These are phyloP conservation scores for Leccinum griseonigrum DNA, from an alignment of 1,284 basidiomycete species.

Conservation along the genomic window DNA sequence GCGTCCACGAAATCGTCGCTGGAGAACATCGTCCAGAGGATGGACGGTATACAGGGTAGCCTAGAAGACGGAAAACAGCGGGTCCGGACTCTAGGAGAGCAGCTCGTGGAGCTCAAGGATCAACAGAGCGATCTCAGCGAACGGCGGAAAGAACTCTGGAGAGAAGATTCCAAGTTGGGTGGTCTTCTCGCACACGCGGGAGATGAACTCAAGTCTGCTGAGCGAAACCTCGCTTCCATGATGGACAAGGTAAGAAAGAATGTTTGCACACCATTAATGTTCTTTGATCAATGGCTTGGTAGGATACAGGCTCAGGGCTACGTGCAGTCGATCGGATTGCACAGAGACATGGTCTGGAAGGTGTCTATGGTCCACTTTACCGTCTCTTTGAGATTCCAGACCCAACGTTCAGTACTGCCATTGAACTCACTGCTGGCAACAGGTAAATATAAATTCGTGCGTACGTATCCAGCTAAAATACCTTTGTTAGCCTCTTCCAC, in stretches of 20 bases:
- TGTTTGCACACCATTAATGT: background rate
- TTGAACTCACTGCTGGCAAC: constrained; percentile 93
- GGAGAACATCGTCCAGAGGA: constrained; percentile 56
- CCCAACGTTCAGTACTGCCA: constrained; percentile 86
- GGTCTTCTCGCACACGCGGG: constrained; percentile 74
- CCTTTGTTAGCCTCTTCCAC: constrained; percentile 76
- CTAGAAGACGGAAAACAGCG: constrained; percentile 77
- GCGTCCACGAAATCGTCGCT: constrained; percentile 46
- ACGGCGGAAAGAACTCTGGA: constrained; percentile 90
- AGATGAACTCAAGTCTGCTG: constrained; percentile 78
- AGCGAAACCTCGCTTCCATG: constrained; percentile 81
- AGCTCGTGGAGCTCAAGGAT: constrained; percentile 66
- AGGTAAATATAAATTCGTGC: constrained; percentile 50
- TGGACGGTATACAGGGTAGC: constrained; percentile 62
- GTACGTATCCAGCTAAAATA: background rate
- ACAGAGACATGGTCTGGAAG: constrained; percentile 67
- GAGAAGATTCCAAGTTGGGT: constrained; percentile 89
- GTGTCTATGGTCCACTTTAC: constrained; percentile 93
- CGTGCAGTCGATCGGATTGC: constrained; percentile 83
- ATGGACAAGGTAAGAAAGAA: constrained; percentile 81
- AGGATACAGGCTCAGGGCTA: constrained; percentile 90
- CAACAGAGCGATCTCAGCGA: constrained; percentile 74
- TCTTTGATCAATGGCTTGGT: constrained; percentile 3
- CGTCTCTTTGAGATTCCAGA: constrained; percentile 92
- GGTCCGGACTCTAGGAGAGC: constrained; percentile 65